Evolutionary conservation across 73 alveolate species (phyloP).

Genomic region (Paramecium primaurelia): DNA sequence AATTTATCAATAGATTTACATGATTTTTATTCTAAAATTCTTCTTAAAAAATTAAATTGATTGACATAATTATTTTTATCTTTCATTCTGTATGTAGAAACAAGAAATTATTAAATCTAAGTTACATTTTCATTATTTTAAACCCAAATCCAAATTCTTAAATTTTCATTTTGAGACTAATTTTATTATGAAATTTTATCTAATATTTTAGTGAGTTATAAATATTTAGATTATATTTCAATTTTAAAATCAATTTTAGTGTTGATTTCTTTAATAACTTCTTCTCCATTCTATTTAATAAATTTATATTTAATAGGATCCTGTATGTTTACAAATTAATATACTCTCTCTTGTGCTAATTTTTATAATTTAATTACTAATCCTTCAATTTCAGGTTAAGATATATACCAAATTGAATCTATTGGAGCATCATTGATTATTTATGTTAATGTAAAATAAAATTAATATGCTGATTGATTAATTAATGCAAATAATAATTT

Average conservation of each 20-base stretch:
- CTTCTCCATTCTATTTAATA: neutral
- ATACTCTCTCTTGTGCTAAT: neutral
- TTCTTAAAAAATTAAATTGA: constrained; percentile 31
- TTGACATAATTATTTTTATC: neutral
- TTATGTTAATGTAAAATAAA: neutral
- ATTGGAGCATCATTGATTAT: constrained; percentile 26
- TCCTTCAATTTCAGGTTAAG: neutral
- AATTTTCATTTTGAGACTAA: neutral
- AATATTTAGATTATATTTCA: neutral
- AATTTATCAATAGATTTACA: neutral
- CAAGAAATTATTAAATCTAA: neutral
- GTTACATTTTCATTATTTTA: neutral
- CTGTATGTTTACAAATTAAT: neutral
- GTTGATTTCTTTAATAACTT: neutral
- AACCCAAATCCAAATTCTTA: constrained; percentile 46
- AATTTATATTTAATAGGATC: neutral
- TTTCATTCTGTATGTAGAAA: neutral
- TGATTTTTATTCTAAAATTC: neutral
- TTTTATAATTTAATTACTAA: neutral
- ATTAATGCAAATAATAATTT: neutral
- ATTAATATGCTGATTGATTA: neutral
- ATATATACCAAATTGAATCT: neutral
- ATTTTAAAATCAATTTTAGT: constrained; percentile 13
- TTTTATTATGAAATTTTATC: neutral
- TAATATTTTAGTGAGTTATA: neutral